These are phyloP conservation scores for Oryza officinalis DNA, from an alignment of 176 grass and related monocot genomes.

Conservation along the genomic window DNA sequence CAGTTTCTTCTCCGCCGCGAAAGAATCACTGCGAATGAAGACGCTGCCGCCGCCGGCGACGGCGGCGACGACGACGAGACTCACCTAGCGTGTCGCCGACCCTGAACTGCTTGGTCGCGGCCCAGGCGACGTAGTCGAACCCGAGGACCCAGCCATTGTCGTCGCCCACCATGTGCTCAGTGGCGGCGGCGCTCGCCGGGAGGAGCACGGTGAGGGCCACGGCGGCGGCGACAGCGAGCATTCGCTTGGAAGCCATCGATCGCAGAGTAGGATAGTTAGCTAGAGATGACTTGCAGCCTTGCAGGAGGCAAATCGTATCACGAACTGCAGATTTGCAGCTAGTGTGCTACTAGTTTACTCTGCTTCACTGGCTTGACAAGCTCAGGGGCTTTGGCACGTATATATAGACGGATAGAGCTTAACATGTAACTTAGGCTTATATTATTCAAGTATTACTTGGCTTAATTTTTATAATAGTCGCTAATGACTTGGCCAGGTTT, in stretches of 20 bases:
- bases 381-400: not conserved
- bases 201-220: constrained; percentile 6
- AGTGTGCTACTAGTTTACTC: not conserved
- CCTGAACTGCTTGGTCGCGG: constrained; percentile 40
- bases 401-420: not conserved
- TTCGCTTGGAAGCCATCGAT: constrained; percentile 60
- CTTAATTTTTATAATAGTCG: too few species aligned
- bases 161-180: constrained; percentile 51
- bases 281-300: not conserved
- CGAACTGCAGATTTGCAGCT: not conserved
- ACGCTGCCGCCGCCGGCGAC: too few species aligned
- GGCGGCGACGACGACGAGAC: too few species aligned
- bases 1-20: too few species aligned
- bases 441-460: too few species aligned
- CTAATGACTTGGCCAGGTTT: not conserved
- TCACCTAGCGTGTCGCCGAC: constrained; percentile 60
- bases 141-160: constrained; percentile 28
- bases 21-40: too few species aligned
- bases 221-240: constrained; percentile 9
- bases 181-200: not conserved
- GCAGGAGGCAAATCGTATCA: not conserved
- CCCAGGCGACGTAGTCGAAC: constrained; percentile 47
- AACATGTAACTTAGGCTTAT: too few species aligned
- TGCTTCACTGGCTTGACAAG: not conserved
- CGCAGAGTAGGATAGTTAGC: not conserved